A percentile compares a stretch with the other conserved stretches of the same genome.
phyloP scores from a whole-genome alignment of 495 filamentous ascomycete genomes.

The Penicillium simplicissimum region DNA sequence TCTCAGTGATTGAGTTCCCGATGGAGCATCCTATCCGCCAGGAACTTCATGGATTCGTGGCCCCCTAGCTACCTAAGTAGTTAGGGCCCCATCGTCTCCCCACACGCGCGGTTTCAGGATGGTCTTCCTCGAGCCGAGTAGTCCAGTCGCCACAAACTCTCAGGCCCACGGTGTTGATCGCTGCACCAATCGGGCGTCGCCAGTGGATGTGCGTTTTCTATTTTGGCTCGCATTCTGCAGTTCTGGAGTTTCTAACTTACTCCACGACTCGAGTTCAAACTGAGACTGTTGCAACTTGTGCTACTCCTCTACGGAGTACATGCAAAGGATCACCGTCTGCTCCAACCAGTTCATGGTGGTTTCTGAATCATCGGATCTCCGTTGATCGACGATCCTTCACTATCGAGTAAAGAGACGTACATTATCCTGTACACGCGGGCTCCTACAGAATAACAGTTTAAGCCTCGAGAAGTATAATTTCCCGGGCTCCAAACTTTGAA shows the following conservation, averaged over 20 bases:
- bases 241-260: constrained; percentile 1
- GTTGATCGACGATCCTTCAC: too few species aligned
- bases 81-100: constrained; percentile 9
- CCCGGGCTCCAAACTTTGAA: not conserved
- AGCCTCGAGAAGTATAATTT: not conserved
- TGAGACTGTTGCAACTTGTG: too few species aligned
- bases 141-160: not conserved
- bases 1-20: not conserved
- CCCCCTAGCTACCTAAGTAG: not conserved
- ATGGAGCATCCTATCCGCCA: not conserved
- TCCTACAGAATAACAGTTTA: too few species aligned
- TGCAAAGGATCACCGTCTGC: too few species aligned
- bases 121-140: not conserved
- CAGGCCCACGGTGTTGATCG: not conserved
- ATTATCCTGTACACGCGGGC: too few species aligned
- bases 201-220: not conserved
- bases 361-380: too few species aligned
- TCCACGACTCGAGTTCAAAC: not conserved
- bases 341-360: too few species aligned
- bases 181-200: not conserved
- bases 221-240: not conserved
- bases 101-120: constrained; percentile 19
- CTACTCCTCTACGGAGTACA: too few species aligned
- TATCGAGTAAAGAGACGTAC: too few species aligned
- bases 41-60: not conserved